Conservation (phyloP, 2,329 filamentous ascomycete genomes). For the Thyridium curvatum region DNA sequence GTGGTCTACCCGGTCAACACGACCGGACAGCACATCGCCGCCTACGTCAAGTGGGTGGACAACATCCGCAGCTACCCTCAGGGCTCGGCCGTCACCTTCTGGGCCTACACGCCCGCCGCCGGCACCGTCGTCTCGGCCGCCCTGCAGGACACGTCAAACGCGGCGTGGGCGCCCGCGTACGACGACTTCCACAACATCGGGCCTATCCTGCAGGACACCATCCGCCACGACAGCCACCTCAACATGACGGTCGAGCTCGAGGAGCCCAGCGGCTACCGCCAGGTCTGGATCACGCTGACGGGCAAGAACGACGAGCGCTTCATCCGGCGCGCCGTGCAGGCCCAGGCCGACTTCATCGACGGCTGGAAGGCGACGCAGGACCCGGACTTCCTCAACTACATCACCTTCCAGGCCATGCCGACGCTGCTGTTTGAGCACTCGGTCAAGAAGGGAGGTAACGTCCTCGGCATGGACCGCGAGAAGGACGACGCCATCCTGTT, state of each 20-base stretch:
- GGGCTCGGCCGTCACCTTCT: constrained; percentile 10
- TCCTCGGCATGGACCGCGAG: constrained; percentile 26
- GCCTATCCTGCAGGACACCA: constrained; percentile 2
- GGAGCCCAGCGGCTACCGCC: not conserved
- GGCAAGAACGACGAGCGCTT: constrained; percentile 24
- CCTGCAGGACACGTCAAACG: constrained; percentile 6
- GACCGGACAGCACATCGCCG: constrained; percentile 5
- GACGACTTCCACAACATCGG: constrained; percentile 11
- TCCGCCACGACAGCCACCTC: too few species aligned
- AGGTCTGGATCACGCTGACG: constrained; percentile 15
- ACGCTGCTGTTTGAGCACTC: constrained; percentile 18
- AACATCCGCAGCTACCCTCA: constrained; percentile 8
- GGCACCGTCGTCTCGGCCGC: constrained; percentile 8
- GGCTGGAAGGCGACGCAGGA: constrained; percentile 4
- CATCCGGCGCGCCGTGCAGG: constrained; percentile 26
- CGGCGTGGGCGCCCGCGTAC: constrained; percentile 10
- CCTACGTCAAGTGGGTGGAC: constrained; percentile 9
- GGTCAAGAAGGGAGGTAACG: constrained; percentile 28
- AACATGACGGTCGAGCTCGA: too few species aligned
- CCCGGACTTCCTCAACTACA: constrained; percentile 22
- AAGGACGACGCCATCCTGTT: constrained; percentile 21
- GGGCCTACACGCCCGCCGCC: constrained; percentile 11
- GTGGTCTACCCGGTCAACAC: constrained; percentile 6
- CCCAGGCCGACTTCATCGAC: constrained; percentile 28
- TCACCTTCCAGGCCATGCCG: constrained; percentile 29